Percentiles rank a stretch among this genome's conserved stretches.
phyloP scores from a whole-genome alignment of 2,329 filamentous ascomycete genomes.

The Metarhizium sp. region DNA sequence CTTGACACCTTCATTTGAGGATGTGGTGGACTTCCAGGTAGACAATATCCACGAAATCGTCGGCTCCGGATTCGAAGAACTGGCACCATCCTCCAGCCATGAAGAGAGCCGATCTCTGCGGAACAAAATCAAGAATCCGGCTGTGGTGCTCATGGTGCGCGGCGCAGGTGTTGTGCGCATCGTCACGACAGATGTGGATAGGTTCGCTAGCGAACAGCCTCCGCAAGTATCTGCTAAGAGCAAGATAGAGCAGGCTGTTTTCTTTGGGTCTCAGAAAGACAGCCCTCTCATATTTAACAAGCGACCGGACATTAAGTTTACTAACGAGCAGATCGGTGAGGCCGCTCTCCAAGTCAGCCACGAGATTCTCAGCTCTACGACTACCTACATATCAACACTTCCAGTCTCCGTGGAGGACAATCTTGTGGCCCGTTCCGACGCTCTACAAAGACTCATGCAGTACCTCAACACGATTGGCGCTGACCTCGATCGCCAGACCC shows the following conservation, averaged over 20 bases:
- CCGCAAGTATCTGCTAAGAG: constrained; percentile 69
- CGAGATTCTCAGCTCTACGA: constrained; percentile 72
- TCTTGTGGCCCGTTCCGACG: constrained; percentile 60
- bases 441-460: constrained; percentile 64
- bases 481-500: constrained; percentile 55
- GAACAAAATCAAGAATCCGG: constrained; percentile 50
- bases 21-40: constrained; percentile 70
- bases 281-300: constrained; percentile 83
- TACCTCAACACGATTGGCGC: constrained; percentile 60
- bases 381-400: constrained; percentile 61
- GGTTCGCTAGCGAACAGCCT: constrained; percentile 47
- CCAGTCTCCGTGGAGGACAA: constrained; percentile 75
- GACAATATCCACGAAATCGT: constrained; percentile 55
- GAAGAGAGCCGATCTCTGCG: constrained; percentile 43
- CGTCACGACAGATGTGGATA: constrained; percentile 47
- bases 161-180: constrained; percentile 54
- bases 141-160: constrained; percentile 52
- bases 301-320: constrained; percentile 56
- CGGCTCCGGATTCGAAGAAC: constrained; percentile 55
- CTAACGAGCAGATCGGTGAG: constrained; percentile 58
- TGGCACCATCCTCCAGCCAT: constrained; percentile 21
- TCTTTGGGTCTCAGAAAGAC: constrained; percentile 72
- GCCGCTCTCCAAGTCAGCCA: constrained; percentile 72
- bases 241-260: constrained; percentile 90
- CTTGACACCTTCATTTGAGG: constrained; percentile 65